Evolutionary conservation across 257 asterid genomes (phyloP), one percentile per base, ranked within the genome.

Genomic region (Prunella vulgaris): DNA sequence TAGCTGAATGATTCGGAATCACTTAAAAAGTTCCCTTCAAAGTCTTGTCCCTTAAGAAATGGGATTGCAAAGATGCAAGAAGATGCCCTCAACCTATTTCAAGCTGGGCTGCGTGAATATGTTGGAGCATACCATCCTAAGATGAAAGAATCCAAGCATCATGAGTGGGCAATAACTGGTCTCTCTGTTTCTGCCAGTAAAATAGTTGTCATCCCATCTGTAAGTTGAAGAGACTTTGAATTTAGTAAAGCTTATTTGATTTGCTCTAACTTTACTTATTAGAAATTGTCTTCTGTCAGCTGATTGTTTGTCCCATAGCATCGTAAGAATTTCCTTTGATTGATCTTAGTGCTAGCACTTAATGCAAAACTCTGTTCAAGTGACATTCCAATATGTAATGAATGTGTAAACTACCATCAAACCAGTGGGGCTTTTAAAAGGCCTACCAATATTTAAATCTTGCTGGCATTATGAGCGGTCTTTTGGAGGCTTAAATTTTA

Each of bases 181-280:
- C 95, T 93, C 71, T 87, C 98, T 5, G 76, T 93, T 74, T 80
- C 96, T 32, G 98, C 98, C 71, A 87, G 95, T 80, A 93, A 90
- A 87, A 88, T 93, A 8, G 84, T 80, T 68, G 84, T 68, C 59
- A 83, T 84, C 66, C 95, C 97, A 27, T 82, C 93, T 14, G 97
- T 90, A 82, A 90, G 97, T 84, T 52, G 48, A 61, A 49, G 28
- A 7, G 46, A 38, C 59, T 60, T 54, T 56, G 58, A 20, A 30
- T 66, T 59, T 35, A 6, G 60, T 15, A 9, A 62, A 22, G 20
- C 65, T 53, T 52, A 24, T 44, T 66, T 30, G 40, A 35, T 52
- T 35, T 64, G 35, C 56, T 64, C 54, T 22, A 9, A 53, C 69
- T 25, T 25, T 22, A 17, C 9, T 65, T 7, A 15, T 46, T 46